A percentile compares a stretch with the other conserved stretches of the same genome.
Conservation (phyloP, 2,329 filamentous ascomycete species). For the Boeremia lycopersici region DNA sequence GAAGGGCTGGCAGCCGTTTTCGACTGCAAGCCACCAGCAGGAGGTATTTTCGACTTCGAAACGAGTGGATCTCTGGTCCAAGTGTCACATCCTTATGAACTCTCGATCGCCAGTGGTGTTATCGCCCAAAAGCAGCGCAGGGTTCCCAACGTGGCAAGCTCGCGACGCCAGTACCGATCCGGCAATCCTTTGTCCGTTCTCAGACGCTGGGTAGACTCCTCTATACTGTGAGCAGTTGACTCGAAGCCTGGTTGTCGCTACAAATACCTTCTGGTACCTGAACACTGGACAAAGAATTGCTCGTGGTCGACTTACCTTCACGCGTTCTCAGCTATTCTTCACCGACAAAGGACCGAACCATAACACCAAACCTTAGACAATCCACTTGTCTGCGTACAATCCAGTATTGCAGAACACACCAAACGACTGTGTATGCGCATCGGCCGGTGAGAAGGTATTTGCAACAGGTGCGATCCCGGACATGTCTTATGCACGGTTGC, state of each 20-base stretch:
- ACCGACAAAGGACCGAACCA: slow-evolving; percentile 43
- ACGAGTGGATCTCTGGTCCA: slow-evolving; percentile 21
- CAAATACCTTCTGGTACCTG: slow-evolving; percentile 47
- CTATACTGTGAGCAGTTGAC: slow-evolving; percentile 43
- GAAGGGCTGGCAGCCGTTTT: slow-evolving; percentile 40
- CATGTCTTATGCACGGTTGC: slow-evolving; percentile 40
- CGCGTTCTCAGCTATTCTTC: slow-evolving; percentile 32
- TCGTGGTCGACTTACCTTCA: slow-evolving; percentile 42
- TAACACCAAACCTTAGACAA: slow-evolving; percentile 44
- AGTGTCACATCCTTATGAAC: slow-evolving; percentile 19
- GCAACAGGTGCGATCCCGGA: slow-evolving; percentile 44
- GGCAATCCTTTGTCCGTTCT: slow-evolving; percentile 50
- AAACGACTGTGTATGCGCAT: slow-evolving; percentile 35
- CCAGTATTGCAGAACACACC: slow-evolving; percentile 25
- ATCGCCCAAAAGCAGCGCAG: slow-evolving; percentile 44
- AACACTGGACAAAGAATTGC: slow-evolving; percentile 46
- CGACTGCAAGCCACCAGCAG: slow-evolving; percentile 35
- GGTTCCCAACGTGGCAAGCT: slow-evolving; percentile 40
- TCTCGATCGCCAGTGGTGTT: slow-evolving; percentile 26
- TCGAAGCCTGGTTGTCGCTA: slow-evolving; percentile 44
- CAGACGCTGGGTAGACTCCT: slow-evolving; percentile 41
- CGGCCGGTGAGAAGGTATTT: slow-evolving; percentile 41
- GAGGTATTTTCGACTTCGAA: slow-evolving; percentile 34
- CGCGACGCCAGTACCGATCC: slow-evolving; percentile 44
- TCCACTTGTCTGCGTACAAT: slow-evolving; percentile 35